A percentile compares a stretch with the other conserved stretches of the same genome.
Conservation (phyloP, 257 asterid species). For the Solanum chilense region DNA sequence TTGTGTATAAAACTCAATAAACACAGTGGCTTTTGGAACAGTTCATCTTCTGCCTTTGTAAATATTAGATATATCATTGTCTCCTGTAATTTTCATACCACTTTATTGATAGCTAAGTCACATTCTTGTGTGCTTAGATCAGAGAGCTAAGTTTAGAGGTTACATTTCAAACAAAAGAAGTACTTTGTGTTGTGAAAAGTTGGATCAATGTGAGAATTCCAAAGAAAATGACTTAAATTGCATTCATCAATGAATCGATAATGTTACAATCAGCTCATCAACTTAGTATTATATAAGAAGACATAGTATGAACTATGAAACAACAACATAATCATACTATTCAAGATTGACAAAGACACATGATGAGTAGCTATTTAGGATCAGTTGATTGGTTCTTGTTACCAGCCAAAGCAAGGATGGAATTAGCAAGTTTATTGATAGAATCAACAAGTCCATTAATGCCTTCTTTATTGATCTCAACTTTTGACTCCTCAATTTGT, state of each 20-base stretch:
- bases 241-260: not conserved
- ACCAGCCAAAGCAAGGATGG: conserved; percentile 63
- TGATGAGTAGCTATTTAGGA: conserved; percentile 3
- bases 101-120: not conserved
- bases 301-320: not conserved
- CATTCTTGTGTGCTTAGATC: not conserved
- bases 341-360: not conserved
- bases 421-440: conserved; percentile 71
- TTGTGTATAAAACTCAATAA: not conserved
- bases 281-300: not conserved
- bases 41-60: not conserved
- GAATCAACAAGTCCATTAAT: conserved; percentile 71
- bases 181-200: not conserved
- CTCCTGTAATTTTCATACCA: not conserved
- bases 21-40: not conserved
- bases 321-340: not conserved
- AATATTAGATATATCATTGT: not conserved
- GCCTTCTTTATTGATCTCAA: conserved; percentile 65
- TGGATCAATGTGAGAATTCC: not conserved
- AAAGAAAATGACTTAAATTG: not conserved
- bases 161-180: not conserved
- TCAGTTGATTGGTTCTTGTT: conserved; percentile 16
- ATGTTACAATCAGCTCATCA: not conserved
- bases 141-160: not conserved
- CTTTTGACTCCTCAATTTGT: conserved; percentile 69